Conservation (phyloP, 768 basidiomycete species). For the Inosperma sp. region DNA sequence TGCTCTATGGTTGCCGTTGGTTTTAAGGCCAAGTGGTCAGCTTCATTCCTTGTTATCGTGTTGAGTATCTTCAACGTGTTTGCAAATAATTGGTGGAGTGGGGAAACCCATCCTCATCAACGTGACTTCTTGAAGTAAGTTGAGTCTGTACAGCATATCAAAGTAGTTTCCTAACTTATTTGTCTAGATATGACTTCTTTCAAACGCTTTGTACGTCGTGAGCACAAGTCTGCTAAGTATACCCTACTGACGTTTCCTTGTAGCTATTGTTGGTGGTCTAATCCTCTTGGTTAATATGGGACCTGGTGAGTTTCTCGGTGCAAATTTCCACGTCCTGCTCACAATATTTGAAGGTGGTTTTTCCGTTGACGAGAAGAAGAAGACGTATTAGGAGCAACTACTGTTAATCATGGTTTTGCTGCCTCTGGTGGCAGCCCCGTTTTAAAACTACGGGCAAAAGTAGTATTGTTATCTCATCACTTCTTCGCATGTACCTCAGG, state of each 20-base stretch:
- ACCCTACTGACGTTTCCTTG: constrained; percentile 6
- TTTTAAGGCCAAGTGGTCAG: constrained; percentile 99
- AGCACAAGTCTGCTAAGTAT: neutral
- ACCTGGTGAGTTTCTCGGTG: constrained; percentile 54
- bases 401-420: neutral
- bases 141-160: neutral
- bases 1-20: constrained; percentile 97
- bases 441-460: too few relatives aligned
- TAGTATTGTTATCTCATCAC: too few relatives aligned
- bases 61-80: constrained; percentile 95
- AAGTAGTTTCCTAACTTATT: constrained; percentile 18
- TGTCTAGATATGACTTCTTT: constrained; percentile 92
- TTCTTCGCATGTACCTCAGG: too few relatives aligned
- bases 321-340: constrained; percentile 3
- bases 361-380: constrained; percentile 99
- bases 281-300: constrained; percentile 98
- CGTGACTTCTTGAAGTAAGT: constrained; percentile 96
- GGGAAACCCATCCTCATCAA: constrained; percentile 88
- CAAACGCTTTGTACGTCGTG: constrained; percentile 73
- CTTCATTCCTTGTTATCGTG: constrained; percentile 88
- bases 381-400: constrained; percentile 61
- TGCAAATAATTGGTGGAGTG: constrained; percentile 98
- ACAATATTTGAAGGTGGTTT: constrained; percentile 60
- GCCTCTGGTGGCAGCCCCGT: too few relatives aligned
- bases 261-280: constrained; percentile 92